These are phyloP conservation scores for Pestalotiopsis sp. DNA, from an alignment of 2,329 filamentous ascomycete genomes.

Conservation along the genomic window DNA sequence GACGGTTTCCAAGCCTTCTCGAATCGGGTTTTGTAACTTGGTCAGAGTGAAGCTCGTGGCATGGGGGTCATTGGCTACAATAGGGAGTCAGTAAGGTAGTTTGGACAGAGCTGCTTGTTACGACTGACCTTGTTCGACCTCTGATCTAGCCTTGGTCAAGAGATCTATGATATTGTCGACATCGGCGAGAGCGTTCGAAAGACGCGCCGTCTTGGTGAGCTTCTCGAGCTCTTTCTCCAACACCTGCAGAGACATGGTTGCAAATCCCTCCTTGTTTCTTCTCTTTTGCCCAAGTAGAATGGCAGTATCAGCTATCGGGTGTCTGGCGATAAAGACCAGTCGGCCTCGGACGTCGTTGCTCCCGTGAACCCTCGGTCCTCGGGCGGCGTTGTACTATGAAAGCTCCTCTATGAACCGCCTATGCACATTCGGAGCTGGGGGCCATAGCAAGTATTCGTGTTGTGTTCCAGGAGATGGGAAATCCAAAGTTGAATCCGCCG, in stretches of 20 bases:
- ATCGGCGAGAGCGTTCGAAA: slow-evolving; percentile 71
- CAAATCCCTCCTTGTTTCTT: slow-evolving; percentile 27
- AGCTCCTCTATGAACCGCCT: background rate
- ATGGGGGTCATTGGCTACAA: slow-evolving; percentile 59
- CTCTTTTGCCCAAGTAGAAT: slow-evolving; percentile 25
- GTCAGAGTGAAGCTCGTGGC: slow-evolving; percentile 74
- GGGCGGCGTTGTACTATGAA: background rate
- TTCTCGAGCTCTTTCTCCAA: slow-evolving; percentile 74
- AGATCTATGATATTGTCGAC: slow-evolving; percentile 82
- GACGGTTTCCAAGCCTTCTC: slow-evolving; percentile 75
- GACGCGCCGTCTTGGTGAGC: slow-evolving; percentile 67
- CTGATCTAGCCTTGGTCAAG: slow-evolving; percentile 70
- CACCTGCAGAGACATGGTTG: slow-evolving; percentile 46
- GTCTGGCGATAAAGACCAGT: background rate
- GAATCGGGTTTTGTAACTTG: slow-evolving; percentile 83
- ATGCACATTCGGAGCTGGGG: background rate
- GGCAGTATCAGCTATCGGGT: slow-evolving; percentile 9
- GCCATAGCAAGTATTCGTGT: background rate
- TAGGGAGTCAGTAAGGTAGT: background rate
- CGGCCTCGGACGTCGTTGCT: background rate
- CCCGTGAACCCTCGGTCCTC: background rate
- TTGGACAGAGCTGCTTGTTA: background rate
- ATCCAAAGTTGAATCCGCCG: background rate
- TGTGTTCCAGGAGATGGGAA: too few species aligned
- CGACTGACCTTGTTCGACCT: slow-evolving; percentile 66